These are phyloP conservation scores for Aspergillus latus DNA, from an alignment of 2,329 filamentous ascomycete genomes.

Conservation along the genomic window DNA sequence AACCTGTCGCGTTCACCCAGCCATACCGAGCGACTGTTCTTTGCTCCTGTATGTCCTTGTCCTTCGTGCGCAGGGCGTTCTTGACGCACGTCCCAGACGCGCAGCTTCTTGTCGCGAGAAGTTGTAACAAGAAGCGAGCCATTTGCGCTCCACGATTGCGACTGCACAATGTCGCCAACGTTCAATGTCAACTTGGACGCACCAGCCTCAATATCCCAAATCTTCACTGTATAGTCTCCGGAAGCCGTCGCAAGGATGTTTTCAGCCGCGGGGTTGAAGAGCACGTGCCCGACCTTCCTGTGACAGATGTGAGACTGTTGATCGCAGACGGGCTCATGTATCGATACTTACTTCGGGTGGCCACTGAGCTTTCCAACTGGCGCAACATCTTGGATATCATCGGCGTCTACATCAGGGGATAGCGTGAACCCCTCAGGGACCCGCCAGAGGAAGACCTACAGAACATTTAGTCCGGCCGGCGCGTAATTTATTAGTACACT, in stretches of 20 bases:
- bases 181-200: constrained; percentile 73
- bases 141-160: constrained; percentile 90
- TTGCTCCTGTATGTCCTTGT: constrained; percentile 83
- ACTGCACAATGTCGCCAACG: constrained; percentile 90
- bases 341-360: constrained; percentile 69
- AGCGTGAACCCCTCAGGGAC: constrained; percentile 86
- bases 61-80: constrained; percentile 83
- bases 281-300: constrained; percentile 95
- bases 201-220: constrained; percentile 88
- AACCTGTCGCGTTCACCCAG: constrained; percentile 95
- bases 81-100: constrained; percentile 96
- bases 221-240: constrained; percentile 89
- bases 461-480: constrained; percentile 9
- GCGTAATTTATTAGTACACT: not conserved
- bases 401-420: constrained; percentile 69
- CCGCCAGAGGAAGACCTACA: constrained; percentile 82
- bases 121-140: constrained; percentile 87
- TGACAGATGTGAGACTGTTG: constrained; percentile 20
- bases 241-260: constrained; percentile 94
- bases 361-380: constrained; percentile 80
- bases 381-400: constrained; percentile 77
- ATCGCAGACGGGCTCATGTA: not conserved
- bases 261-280: constrained; percentile 95
- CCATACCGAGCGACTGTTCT: constrained; percentile 97
- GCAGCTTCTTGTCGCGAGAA: constrained; percentile 95